Evolutionary conservation across 305 asterid genomes (phyloP).

Genomic region (Fraxinus dipetala): DNA sequence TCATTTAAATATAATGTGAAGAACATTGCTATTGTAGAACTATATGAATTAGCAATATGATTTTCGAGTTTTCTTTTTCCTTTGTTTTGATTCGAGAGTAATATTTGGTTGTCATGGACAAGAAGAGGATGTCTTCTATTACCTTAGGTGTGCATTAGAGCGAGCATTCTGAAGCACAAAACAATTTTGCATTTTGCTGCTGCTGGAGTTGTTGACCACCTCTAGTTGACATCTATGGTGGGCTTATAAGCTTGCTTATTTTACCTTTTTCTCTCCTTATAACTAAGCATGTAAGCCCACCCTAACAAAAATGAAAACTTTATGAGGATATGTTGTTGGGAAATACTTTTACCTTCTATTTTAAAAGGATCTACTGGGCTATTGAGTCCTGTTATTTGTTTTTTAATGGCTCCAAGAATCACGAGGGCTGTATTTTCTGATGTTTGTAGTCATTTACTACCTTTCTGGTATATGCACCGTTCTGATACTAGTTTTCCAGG

Average conservation of each 20-base stretch:
- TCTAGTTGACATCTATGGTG: not conserved
- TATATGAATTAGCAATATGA: not conserved
- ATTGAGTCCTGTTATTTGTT: not conserved
- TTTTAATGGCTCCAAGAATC: not conserved
- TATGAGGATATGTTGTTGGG: not conserved
- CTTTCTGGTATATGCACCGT: constrained; percentile 2
- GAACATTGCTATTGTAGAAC: not conserved
- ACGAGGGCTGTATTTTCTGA: not conserved
- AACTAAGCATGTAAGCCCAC: not conserved
- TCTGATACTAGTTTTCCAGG: constrained; percentile 46
- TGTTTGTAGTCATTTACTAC: not conserved
- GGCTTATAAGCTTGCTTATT: not conserved
- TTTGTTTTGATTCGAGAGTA: not conserved
- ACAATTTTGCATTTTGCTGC: not conserved
- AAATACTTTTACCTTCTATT: not conserved
- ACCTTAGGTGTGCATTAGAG: not conserved
- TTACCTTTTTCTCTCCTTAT: not conserved
- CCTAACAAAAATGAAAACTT: not conserved
- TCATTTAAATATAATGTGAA: not conserved
- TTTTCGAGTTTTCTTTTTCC: not conserved
- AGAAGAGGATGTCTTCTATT: not conserved
- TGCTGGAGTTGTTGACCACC: not conserved
- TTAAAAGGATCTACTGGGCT: not conserved
- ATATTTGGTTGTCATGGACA: not conserved
- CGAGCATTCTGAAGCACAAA: not conserved